A percentile compares a stretch with the other conserved stretches of the same genome.
Evolutionary conservation across 2,329 filamentous ascomycete genomes (phyloP).

Genomic region (Plectosphaerella sp.): DNA sequence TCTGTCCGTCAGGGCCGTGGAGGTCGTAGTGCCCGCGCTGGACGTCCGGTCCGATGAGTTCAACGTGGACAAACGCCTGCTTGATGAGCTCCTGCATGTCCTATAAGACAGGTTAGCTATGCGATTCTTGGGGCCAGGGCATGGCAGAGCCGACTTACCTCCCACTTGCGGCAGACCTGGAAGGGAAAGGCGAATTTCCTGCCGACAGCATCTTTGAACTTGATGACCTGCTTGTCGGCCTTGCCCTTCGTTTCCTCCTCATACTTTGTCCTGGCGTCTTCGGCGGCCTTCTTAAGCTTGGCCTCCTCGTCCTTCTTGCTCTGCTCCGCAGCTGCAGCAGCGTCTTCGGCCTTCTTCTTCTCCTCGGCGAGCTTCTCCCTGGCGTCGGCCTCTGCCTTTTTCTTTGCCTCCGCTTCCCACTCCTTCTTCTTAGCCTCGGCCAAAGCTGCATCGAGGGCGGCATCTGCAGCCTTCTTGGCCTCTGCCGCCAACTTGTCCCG

Average conservation of each 20-base stretch:
- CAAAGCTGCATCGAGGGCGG: slow-evolving; percentile 24
- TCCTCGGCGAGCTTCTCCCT: slow-evolving; percentile 35
- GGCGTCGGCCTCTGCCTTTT: slow-evolving; percentile 33
- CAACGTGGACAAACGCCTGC: slow-evolving; percentile 77
- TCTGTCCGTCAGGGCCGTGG: slow-evolving; percentile 73
- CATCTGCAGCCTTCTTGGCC: slow-evolving; percentile 26
- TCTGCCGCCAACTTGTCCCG: slow-evolving; percentile 22
- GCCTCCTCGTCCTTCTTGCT: slow-evolving; percentile 47
- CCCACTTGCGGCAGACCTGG: slow-evolving; percentile 78
- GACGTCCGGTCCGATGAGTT: slow-evolving; percentile 71
- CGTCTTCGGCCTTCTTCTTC: slow-evolving; percentile 27
- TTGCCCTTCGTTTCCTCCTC: slow-evolving; percentile 43
- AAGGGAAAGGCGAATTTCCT: slow-evolving; percentile 92
- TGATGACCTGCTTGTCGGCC: slow-evolving; percentile 66
- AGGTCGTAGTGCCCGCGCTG: slow-evolving; percentile 77
- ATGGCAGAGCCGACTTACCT: slow-evolving; percentile 49
- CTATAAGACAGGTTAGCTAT: slow-evolving; percentile 36
- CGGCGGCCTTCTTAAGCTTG: slow-evolving; percentile 51
- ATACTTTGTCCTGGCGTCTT: slow-evolving; percentile 46
- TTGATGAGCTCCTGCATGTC: slow-evolving; percentile 85
- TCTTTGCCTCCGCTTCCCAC: slow-evolving; percentile 21
- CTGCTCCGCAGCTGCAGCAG: slow-evolving; percentile 33
- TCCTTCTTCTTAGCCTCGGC: slow-evolving; percentile 17
- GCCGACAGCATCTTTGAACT: slow-evolving; percentile 87
- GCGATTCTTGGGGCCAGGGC: neutral